Evolutionary conservation across 2,329 filamentous ascomycete genomes (phyloP), one percentile per base, ranked within the genome.

Genomic region (Fusarium pilosicola): DNA sequence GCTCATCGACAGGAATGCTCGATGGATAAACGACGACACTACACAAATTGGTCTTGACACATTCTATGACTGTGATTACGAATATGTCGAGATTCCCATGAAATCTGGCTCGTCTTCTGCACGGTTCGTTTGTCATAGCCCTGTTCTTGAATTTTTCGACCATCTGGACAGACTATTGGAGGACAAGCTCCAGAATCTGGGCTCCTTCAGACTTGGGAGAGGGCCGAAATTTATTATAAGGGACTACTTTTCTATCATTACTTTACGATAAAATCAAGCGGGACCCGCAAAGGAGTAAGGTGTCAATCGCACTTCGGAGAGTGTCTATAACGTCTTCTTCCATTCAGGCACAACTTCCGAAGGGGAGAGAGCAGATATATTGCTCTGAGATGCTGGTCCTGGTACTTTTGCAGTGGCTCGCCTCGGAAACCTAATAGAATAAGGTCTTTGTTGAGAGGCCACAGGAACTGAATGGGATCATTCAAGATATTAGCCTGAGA

Each of bases 141-240:
- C 18, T 6, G 10, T 38, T 22, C n/a, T 54, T 0, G 2, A 54
- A 13, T 38, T 38, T 5, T 12, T 38, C 24, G n/a, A 28, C 13
- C 49, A 54, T 22, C 32, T 38, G 9, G 49, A 38, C 49, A 26
- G 49, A 24, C 24, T 36, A 5, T 14, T 54, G 9, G 49, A 38
- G 32, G 32, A 26, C 13, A 54, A 17, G 18, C 32, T 36, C 12
- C 4, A 22, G 9, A 22, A 26, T 15, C 3, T 36, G 0, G n/a
- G 49, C 13, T 0, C 1, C 22, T 48, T 17, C 5, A 14, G 44
- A 28, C 24, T 9, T 46, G 0, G 4, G 13, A 10, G 8, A 22
- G 18, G 0, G 1, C 45, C 26, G 24, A 28, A 1, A 22, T 52
- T 36, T 17, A 12, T 52, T 2, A 38, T 22, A 36, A 38, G n/a